phyloP scores from a whole-genome alignment of 768 basidiomycete genomes.

The Daedaleopsis sinensis region DNA sequence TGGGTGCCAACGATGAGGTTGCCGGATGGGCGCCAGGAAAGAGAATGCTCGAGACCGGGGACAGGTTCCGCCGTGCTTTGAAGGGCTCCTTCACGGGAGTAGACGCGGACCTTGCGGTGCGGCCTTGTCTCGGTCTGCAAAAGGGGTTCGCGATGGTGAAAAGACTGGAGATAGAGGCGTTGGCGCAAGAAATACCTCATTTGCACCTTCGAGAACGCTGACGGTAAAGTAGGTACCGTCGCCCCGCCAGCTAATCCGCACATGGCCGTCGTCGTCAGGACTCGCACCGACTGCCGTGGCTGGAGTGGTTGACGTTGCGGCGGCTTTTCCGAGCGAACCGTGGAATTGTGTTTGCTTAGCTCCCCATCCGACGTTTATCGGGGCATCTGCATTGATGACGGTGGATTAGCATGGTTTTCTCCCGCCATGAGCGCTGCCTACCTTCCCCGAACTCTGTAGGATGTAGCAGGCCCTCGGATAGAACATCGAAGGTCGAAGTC shows the following conservation, averaged over 20 bases:
- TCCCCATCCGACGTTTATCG: conserved; percentile 98
- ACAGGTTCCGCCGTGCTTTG: conserved; percentile 87
- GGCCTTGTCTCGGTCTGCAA: conserved; percentile 11
- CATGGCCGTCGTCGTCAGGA: conserved; percentile 70
- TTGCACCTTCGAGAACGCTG: conserved; percentile 56
- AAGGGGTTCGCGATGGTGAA: not conserved
- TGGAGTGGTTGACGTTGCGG: conserved; percentile 56
- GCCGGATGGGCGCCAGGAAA: conserved; percentile 89
- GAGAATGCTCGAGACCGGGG: conserved; percentile 75
- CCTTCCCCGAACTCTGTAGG: conserved; percentile 87
- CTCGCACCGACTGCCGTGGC: conserved; percentile 50
- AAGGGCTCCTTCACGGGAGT: conserved; percentile 70
- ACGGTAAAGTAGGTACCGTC: conserved; percentile 90
- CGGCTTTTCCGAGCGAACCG: conserved; percentile 88
- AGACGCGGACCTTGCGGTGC: conserved; percentile 70
- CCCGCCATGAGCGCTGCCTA: conserved; percentile 22
- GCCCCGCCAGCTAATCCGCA: conserved; percentile 91
- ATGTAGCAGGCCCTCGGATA: conserved; percentile 77
- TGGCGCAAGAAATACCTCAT: conserved; percentile 30
- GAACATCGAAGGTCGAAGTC: conserved; percentile 86
- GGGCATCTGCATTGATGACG: conserved; percentile 58
- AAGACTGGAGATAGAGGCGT: not conserved
- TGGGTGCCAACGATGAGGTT: conserved; percentile 83
- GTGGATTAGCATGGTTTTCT: not conserved
- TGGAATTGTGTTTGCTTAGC: conserved; percentile 97